A percentile compares a stretch with the other conserved stretches of the same genome.
Conservation (phyloP, 2,329 filamentous ascomycete genomes). For the Calonectria multiphialidica region DNA sequence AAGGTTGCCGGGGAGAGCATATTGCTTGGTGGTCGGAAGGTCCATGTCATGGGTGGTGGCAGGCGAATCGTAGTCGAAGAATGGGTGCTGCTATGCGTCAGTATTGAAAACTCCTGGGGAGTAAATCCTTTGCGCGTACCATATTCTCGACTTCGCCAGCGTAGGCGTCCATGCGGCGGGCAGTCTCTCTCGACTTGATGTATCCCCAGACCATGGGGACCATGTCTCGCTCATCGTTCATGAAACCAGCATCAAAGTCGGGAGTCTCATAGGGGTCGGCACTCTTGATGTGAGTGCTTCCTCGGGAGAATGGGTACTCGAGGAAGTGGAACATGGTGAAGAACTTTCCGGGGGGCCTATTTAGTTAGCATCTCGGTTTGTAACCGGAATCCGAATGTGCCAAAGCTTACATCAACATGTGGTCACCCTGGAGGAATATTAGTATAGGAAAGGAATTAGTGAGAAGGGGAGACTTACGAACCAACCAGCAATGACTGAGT, state of each 20-base stretch:
- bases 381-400: fast-evolving
- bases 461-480: conserved; percentile 51
- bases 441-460: neutral
- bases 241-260: conserved; percentile 85
- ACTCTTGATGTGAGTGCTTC: conserved; percentile 77
- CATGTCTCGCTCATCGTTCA: conserved; percentile 90
- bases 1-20: conserved; percentile 79
- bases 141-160: conserved; percentile 77
- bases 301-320: conserved; percentile 82
- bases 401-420: conserved; percentile 65
- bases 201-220: conserved; percentile 88
- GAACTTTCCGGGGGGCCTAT: conserved; percentile 81
- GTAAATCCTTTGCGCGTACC: conserved; percentile 32
- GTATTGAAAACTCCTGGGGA: conserved; percentile 40
- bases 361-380: conserved; percentile 39
- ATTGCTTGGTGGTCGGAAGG: conserved; percentile 79
- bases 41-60: conserved; percentile 81
- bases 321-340: conserved; percentile 89
- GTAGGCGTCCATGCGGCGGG: conserved; percentile 81
- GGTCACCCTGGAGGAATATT: conserved; percentile 53
- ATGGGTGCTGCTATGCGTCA: conserved; percentile 65
- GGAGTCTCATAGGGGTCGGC: conserved; percentile 79
- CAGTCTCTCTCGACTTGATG: conserved; percentile 85
- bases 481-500: conserved; percentile 79
- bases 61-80: conserved; percentile 77